phyloP scores from a whole-genome alignment of 1,284 basidiomycete species.

The Phylloporus sp. region DNA sequence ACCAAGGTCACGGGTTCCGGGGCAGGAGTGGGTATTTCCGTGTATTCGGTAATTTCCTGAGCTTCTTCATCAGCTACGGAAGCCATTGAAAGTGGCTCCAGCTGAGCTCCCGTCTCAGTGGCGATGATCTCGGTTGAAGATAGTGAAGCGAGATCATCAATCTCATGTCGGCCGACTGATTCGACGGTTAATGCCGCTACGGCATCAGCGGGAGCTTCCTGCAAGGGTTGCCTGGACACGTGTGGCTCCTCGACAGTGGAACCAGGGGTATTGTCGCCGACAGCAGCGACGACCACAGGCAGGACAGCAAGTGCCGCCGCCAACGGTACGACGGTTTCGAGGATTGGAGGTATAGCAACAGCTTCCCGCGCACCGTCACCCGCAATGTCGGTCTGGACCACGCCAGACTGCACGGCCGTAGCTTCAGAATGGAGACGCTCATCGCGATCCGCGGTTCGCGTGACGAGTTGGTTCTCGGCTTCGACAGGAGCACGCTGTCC shows the following conservation, averaged over 20 bases:
- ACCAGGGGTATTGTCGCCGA: conserved; percentile 1
- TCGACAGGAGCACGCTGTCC: background rate
- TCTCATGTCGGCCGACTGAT: conserved; percentile 5
- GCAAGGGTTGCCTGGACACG: conserved; percentile 9
- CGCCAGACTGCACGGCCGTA: background rate
- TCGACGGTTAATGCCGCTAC: conserved; percentile 14
- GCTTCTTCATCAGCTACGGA: conserved; percentile 18
- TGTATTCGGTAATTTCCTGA: conserved; percentile 11
- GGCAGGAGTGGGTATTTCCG: conserved; percentile 31
- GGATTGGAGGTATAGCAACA: conserved; percentile 8
- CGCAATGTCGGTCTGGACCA: conserved; percentile 9
- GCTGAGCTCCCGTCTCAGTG: conserved; percentile 20
- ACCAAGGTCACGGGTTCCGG: conserved; percentile 41
- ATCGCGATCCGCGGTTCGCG: background rate
- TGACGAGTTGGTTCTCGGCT: background rate
- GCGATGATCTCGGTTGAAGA: conserved; percentile 6
- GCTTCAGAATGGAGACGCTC: background rate
- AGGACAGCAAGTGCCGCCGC: background rate
- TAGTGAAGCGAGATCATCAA: conserved; percentile 9
- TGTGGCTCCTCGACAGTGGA: conserved; percentile 7
- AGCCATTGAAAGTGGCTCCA: conserved; percentile 11
- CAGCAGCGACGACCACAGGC: conserved; percentile 1
- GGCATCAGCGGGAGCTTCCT: conserved; percentile 8
- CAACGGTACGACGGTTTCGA: conserved; percentile 7
- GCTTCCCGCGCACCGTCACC: background rate